These are phyloP conservation scores for Acacia pycnantha DNA, from an alignment of 331 rosid species.

Conservation along the genomic window DNA sequence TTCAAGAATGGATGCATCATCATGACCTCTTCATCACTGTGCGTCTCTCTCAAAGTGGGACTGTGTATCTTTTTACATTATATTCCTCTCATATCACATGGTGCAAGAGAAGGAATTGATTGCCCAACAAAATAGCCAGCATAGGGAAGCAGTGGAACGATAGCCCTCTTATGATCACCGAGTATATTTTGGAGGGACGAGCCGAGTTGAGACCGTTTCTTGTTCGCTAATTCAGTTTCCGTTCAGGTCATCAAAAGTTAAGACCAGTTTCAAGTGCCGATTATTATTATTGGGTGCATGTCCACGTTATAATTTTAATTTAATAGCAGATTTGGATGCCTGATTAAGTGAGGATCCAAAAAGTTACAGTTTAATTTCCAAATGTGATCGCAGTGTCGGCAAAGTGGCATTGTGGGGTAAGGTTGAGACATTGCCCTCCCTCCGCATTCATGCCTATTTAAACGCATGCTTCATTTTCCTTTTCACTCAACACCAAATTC, in stretches of 20 bases:
- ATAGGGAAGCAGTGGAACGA: too few species aligned
- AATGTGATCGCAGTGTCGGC: slow-evolving; percentile 22
- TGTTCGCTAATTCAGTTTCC: background rate
- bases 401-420: slow-evolving; percentile 4
- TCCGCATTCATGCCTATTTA: background rate
- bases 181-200: background rate
- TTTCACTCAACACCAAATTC: background rate
- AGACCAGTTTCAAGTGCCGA: background rate
- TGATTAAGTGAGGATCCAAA: slow-evolving; percentile 8
- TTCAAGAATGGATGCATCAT: background rate
- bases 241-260: background rate
- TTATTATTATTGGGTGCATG: background rate
- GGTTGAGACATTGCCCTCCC: background rate
- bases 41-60: background rate
- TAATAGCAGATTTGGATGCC: background rate
- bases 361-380: background rate
- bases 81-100: background rate
- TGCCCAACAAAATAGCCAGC: background rate
- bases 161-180: background rate
- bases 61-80: background rate
- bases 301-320: background rate
- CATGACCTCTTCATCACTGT: background rate
- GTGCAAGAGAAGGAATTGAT: background rate
- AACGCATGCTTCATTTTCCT: background rate
- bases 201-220: background rate